Evolutionary conservation across 441 rosid genomes (phyloP), one percentile per base, ranked within the genome.

Genomic region (Raphanus hybrid): DNA sequence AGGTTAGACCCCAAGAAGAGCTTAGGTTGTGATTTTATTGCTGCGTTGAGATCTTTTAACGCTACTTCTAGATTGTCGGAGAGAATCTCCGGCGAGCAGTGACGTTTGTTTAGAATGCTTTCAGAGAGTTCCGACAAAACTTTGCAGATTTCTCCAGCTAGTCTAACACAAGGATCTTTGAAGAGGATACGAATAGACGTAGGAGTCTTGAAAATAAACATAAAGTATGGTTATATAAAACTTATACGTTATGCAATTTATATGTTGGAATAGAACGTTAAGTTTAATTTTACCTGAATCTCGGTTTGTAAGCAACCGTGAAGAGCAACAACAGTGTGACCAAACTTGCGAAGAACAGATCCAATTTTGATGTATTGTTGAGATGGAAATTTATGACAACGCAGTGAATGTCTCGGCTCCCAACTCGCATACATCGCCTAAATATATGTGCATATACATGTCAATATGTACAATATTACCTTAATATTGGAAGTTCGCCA

Each of bases 241-340:
- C 26, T 43, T 35, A 34, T 11, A 55, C 7, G 50, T 39, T 55
- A 57, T 14, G n/a, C 5, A 23, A 58, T 14, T 20, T 43, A 41
- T 5, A 18, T 41, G 10, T 18, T 64, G 41, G 41, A 37, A 37
- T 37, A 37, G 41, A 37, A 37, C 41, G 41, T 37, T 37, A 37
- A 37, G 41, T 37, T 37, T 37, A 8, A 8, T 37, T 37, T 37
- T 37, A 37, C 34, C 34, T 29, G 34, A 29, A 29, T 29, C 34
- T 29, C 94, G 5, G 94, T 85, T 55, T 77, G 88, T 78, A 92
- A 80, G 64, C 97, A 91, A n/a, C 97, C 98, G 70, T 92, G 97
- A 34, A 94, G 85, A 74, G 98, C 92, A 15, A 89, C 97, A 55
- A 90, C 82, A 12, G 89, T 83, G 81, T 92, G 89, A 63, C 92